These are phyloP conservation scores for Rhododendron griersonianum DNA, from an alignment of 148 eudicot species.

Conservation along the genomic window DNA sequence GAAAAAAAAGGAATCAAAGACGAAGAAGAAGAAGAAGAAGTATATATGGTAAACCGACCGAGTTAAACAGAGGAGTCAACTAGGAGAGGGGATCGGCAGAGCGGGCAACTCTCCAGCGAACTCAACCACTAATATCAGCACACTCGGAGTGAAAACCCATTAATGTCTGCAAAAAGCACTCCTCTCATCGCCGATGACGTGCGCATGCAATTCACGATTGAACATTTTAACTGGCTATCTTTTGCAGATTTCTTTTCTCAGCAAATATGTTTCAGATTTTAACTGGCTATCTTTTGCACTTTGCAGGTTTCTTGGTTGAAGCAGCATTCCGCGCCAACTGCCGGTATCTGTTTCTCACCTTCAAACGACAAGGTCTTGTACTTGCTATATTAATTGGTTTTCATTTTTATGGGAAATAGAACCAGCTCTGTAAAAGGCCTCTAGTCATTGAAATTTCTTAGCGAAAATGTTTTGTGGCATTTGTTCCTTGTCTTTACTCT, in stretches of 20 bases:
- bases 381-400: background rate
- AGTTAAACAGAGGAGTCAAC: too few relatives aligned
- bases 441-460: background rate
- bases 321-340: conserved; percentile 94
- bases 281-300: conserved; percentile 6
- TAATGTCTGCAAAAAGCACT: too few relatives aligned
- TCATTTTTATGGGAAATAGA: background rate
- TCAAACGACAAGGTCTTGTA: conserved; percentile 80
- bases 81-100: too few relatives aligned
- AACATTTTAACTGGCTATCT: background rate
- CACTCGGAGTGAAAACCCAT: too few relatives aligned
- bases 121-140: too few relatives aligned
- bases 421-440: background rate
- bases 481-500: conserved; percentile 5
- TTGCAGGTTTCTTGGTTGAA: conserved; percentile 87
- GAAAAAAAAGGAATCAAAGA: too few relatives aligned
- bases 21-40: too few relatives aligned
- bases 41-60: too few relatives aligned
- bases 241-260: background rate
- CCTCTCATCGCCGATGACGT: too few relatives aligned
- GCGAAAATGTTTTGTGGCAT: background rate
- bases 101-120: too few relatives aligned
- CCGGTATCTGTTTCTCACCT: conserved; percentile 89
- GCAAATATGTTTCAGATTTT: background rate
- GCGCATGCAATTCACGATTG: too few relatives aligned